phyloP scores from a whole-genome alignment of 1,284 basidiomycete species.

The Marasmius fiardii region DNA sequence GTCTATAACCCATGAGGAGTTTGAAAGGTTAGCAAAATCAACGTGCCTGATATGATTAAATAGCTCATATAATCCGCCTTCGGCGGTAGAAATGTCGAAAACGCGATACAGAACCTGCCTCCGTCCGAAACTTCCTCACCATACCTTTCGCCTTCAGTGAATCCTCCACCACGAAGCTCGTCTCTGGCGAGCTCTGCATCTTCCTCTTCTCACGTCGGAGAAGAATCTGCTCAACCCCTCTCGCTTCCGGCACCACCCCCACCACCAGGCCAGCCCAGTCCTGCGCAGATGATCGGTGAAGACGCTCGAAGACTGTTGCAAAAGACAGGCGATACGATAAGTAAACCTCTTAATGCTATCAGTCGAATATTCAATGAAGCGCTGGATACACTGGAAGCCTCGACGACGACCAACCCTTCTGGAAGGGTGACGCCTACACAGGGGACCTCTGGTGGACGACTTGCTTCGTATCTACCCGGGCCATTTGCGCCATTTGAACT shows the following conservation, averaged over 20 bases:
- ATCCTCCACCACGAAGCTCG: conserved; percentile 18
- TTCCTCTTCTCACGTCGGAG: conserved; percentile 59
- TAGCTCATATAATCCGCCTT: neutral
- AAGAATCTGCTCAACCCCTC: conserved; percentile 82
- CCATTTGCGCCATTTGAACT: conserved; percentile 63
- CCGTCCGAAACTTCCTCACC: conserved; percentile 51
- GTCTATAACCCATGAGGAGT: conserved; percentile 90
- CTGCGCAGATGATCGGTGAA: conserved; percentile 54
- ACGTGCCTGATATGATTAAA: too few species aligned
- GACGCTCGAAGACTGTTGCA: conserved; percentile 83
- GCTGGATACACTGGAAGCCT: conserved; percentile 49
- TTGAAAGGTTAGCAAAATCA: conserved; percentile 66
- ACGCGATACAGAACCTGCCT: conserved; percentile 76
- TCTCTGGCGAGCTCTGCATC: conserved; percentile 22
- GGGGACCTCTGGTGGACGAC: neutral
- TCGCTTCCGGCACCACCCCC: conserved; percentile 54
- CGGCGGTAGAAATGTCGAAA: conserved; percentile 75
- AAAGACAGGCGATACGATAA: conserved; percentile 85
- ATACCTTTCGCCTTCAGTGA: conserved; percentile 17
- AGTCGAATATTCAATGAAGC: conserved; percentile 83
- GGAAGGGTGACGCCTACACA: conserved; percentile 7
- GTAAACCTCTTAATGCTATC: conserved; percentile 84
- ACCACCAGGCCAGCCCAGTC: neutral
- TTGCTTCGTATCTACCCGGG: conserved; percentile 48
- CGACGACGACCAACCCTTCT: conserved; percentile 30